Evolutionary conservation across 306 rosid genomes (phyloP).

Genomic region (Lupinus albus): DNA sequence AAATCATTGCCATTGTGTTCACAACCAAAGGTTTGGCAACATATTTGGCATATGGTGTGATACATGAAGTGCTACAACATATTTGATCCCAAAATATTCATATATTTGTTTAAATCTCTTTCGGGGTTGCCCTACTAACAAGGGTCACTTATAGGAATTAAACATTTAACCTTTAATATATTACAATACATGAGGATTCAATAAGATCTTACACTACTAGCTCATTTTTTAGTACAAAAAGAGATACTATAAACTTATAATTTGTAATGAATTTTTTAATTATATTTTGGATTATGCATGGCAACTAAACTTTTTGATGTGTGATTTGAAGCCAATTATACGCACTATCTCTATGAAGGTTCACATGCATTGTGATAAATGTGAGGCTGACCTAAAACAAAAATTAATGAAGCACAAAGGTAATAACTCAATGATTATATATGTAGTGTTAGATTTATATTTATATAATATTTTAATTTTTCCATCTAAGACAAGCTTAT

Average conservation of each 20-base stretch:
- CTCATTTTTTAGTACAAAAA: too few species aligned
- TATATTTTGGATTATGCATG: background rate
- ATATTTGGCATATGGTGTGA: too few species aligned
- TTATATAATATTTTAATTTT: background rate
- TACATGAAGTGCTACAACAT: too few species aligned
- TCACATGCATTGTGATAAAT: constrained; percentile 79
- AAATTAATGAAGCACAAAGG: constrained; percentile 70
- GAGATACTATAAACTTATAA: background rate
- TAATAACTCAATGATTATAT: constrained; percentile 31
- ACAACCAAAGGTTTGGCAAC: too few species aligned
- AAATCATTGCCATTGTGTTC: too few species aligned
- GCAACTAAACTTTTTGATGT: constrained; percentile 27
- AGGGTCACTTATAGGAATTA: too few species aligned
- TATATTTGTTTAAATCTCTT: too few species aligned
- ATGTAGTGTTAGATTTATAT: background rate
- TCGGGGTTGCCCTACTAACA: too few species aligned
- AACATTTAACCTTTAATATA: too few species aligned
- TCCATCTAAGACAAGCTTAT: background rate
- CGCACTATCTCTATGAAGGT: constrained; percentile 65
- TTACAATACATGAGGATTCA: too few species aligned
- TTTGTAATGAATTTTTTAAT: background rate
- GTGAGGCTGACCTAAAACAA: constrained; percentile 69
- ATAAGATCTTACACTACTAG: too few species aligned
- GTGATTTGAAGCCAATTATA: constrained; percentile 50
- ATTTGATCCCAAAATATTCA: too few species aligned